Base-by-base conservation (phyloP, 768 basidiomycete species). In the Tephrocybe sp. region DNA sequence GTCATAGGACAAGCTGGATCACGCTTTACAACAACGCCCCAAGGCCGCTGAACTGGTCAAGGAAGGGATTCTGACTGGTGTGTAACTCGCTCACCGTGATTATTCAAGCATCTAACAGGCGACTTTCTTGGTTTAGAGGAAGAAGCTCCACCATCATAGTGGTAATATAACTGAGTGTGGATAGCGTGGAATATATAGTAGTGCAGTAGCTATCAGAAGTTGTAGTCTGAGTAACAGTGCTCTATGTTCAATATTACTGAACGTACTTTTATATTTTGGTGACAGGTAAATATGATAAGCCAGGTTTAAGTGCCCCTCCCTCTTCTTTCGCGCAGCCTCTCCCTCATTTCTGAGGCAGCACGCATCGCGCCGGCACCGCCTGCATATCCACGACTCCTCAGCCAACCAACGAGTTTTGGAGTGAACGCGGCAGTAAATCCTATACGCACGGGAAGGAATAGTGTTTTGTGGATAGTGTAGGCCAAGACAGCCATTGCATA, bases 401-500 rank as follows among this genome's bases (percentile, higher is more conserved):
- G 69, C 90, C 91, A 95, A 16, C 77, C 76, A 3, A 97, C 94
- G n/a, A 97, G 65, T 55, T 77, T 77, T 0, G 94, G 94, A 0
- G 94, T 95, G 44, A 90, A 69, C 1, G 83, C 84, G 1, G 90
- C 92, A 0, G 95, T 97, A 54, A 94, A 68, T 0, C 93, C 97
- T 0, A 97, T 80, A 33, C 97, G 75, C 19, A 99, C 67, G 8
- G 97, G 97, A 18, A 98, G 64, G 62, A 97, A 89, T 1, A 92
- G 61, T 0, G 91, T 95, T 72, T 99, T 99, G 79, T 99, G 97
- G 45, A 99, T 82, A 16, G 89, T 87, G 68, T 94, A 99, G 3
- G 97, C 95, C 58, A 98, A 73, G 0, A 91, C 81, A 22, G 97
- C 68, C 83, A 97, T 94, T 22, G 95, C 93, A 67, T 91, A 94